Base-by-base conservation (phyloP, 1,284 basidiomycete genomes). In the Termitomyces sp. region DNA sequence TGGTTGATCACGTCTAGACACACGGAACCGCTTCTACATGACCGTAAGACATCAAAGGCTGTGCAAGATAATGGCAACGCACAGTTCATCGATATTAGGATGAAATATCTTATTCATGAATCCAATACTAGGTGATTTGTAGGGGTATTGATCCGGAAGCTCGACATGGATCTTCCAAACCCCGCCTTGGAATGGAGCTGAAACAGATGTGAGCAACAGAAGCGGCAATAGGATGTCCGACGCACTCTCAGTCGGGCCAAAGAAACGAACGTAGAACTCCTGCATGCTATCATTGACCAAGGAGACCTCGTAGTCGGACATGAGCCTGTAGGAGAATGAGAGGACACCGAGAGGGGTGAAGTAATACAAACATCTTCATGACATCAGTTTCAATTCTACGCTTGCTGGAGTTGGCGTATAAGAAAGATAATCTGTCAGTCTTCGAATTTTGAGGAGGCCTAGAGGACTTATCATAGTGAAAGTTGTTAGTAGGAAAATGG, bases 21-120 rank as follows among this genome's bases (percentile, higher is more conserved):
- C 42, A 98, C 94, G 15, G 93, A 95, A 51, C 93, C 93, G 66
- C 92, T 94, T 67, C 93, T 94, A 70, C 53, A 17, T 38, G 55
- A 58, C 49, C 17, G 43, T 64, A 33, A 57, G 56, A 61, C 33
- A 46, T 47, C 13, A 26, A 52, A 54, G 43, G 13, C 7, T 40
- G 41, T 43, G 21, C 2, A 36, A 28, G 46, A 34, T 13, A 36
- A 48, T 21, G 19, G 38, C 31, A 19, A 71, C 88, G 68, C 66
- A 94, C 90, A 95, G 74, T 72, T 98, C 95, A 72, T 98, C 94
- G 66, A 98, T 98, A 69, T 98, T 98, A 9, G 96, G 96, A 68
- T 99, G 96, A 71, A 98, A 99, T 69, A 99, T 98, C 87, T 98
- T 98, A 84, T 99, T 99, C 93, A 98, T 96, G 74, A 99, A 99